phyloP scores from a whole-genome alignment of 495 filamentous ascomycete species.

The Lophium mytilinum region DNA sequence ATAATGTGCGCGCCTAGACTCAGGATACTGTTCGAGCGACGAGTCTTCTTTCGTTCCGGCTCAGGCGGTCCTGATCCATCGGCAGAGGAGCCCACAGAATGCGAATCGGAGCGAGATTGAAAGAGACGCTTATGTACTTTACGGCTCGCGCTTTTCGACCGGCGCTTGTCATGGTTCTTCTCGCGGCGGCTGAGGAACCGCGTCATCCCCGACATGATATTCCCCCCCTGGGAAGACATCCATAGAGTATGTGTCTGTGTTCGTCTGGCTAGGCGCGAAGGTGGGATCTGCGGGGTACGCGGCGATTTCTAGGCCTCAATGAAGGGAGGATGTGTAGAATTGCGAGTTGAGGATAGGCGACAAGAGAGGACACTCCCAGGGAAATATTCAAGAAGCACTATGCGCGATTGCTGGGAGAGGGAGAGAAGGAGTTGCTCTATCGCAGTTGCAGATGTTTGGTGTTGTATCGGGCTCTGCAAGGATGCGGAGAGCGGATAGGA shows the following conservation, averaged over 20 bases:
- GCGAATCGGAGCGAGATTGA: constrained; percentile 1
- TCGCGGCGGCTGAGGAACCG: constrained; percentile 69
- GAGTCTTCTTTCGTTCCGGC: background rate
- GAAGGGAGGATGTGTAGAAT: background rate
- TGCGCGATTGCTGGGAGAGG: background rate
- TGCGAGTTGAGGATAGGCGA: background rate
- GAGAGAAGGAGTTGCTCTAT: too few species aligned
- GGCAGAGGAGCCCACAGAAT: background rate
- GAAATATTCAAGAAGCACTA: background rate
- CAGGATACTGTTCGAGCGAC: constrained; percentile 3
- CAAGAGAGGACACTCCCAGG: background rate
- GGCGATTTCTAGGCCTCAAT: background rate
- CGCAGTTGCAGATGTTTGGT: too few species aligned
- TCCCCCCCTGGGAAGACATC: constrained; percentile 7
- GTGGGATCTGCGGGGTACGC: background rate
- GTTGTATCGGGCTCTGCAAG: too few species aligned
- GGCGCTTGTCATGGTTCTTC: constrained; percentile 47
- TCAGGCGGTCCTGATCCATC: background rate
- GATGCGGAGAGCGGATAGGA: too few species aligned
- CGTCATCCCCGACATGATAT: constrained; percentile 52
- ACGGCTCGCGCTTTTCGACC: constrained; percentile 17
- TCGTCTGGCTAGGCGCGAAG: too few species aligned
- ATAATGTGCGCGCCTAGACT: background rate
- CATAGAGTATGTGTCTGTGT: constrained; percentile 4
- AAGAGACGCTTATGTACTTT: constrained; percentile 17